Base-by-base conservation (phyloP, 164 flowering plant species). In the Santalum album region DNA sequence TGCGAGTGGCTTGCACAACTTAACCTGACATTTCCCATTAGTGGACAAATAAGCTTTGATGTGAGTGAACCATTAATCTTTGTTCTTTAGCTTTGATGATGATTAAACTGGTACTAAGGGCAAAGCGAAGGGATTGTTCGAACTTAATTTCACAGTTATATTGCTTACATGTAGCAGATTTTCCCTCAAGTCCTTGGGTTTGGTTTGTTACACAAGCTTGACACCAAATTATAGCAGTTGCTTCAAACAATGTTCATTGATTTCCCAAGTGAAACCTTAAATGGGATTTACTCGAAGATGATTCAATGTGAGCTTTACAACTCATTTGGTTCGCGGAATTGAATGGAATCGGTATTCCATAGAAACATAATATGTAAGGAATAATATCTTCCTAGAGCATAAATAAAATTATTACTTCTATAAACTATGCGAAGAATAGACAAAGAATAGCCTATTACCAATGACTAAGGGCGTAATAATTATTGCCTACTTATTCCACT, bases 1-100 rank as follows among this genome's bases (percentile, higher is more conserved):
- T 77, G 82, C 2, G 88, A 89, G 74, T 85, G 82, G 68, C 90
- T 92, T 83, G 80, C 83, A 25, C 88, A 92, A 63, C 75, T 82
- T 51, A 86, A 90, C 69, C 71, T 92, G 62, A 87, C 97, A 53
- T 92, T 89, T 76, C 85, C 99, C 22, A 89, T 92, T 17, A 97
- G 99, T 29, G 97, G 99, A 50, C 95, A 92, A 67, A 92, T 92
- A 68, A 92, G 99, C 70, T 92, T 92, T 70, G 99, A 92, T 67
- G 99, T 89, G 63, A 80, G 99, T 69, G 44, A 35, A n/a, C n/a
- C n/a, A n/a, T 58, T 16, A 12, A 23, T 24, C 18, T 4, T 15
- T 48, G 0, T 19, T 1, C 3, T 18, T 55, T 18, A 20, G 21
- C 25, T 45, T 1, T 43, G 48, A 16, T 23, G n/a, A n/a, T n/a